Evolutionary conservation across 164 flowering plant species (phyloP).

Genomic region (Vitis cinerea): DNA sequence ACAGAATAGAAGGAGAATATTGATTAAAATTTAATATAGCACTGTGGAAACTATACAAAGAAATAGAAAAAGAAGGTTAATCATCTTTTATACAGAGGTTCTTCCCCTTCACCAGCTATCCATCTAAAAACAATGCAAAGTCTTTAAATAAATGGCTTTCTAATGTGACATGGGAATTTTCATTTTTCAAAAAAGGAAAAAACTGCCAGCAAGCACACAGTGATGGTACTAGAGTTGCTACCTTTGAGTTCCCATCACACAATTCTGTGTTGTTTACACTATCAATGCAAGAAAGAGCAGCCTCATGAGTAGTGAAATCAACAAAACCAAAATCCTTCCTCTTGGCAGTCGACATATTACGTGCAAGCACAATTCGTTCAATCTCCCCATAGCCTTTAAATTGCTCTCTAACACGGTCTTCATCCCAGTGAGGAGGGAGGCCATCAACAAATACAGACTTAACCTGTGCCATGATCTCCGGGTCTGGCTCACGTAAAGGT

Average conservation of each 20-base stretch:
- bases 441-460: constrained; percentile 80
- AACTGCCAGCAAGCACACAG: no score
- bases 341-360: constrained; percentile 86
- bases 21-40: background rate
- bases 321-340: constrained; percentile 86
- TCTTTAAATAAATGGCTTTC: background rate
- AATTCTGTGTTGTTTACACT: constrained; percentile 49
- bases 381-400: constrained; percentile 67
- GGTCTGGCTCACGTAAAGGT: constrained; percentile 78
- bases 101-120: background rate
- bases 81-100: background rate
- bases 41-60: background rate
- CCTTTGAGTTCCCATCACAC: constrained; percentile 66
- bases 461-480: constrained; percentile 76
- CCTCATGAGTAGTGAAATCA: constrained; percentile 65
- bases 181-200: no score
- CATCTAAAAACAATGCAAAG: background rate
- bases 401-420: constrained; percentile 57
- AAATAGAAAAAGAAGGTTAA: background rate
- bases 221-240: constrained; percentile 9
- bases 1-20: no score
- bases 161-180: no score
- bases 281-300: constrained; percentile 65
- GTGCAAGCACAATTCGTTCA: constrained; percentile 55
- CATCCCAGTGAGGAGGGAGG: constrained; percentile 75